A percentile compares a stretch with the other conserved stretches of the same genome.
These are phyloP conservation scores for Alternaria arbusti DNA, from an alignment of 2,329 filamentous ascomycete genomes.

Conservation along the genomic window DNA sequence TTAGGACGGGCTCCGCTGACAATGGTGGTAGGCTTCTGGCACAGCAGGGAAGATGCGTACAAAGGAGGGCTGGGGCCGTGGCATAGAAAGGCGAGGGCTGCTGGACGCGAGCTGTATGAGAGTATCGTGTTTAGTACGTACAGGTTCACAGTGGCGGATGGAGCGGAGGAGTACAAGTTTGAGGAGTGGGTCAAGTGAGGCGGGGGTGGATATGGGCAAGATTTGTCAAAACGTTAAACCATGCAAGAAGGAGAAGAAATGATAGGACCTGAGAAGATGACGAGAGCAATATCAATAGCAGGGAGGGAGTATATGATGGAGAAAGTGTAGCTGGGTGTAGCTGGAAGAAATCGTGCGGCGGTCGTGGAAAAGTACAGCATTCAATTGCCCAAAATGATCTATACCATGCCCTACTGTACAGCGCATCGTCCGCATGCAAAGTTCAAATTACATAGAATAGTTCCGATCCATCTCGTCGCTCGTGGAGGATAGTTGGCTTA, in stretches of 20 bases:
- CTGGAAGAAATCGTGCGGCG: background rate
- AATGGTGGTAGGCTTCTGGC: constrained; percentile 65
- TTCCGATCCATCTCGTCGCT: constrained; percentile 5
- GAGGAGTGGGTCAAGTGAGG: constrained; percentile 34
- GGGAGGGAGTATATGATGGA: background rate
- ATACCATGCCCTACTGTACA: constrained; percentile 47
- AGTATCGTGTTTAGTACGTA: constrained; percentile 50
- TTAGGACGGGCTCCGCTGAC: constrained; percentile 2
- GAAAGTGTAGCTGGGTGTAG: background rate
- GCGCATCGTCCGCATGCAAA: constrained; percentile 29
- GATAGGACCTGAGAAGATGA: background rate
- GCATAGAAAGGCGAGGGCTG: constrained; percentile 60
- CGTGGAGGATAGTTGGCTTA: constrained; percentile 23
- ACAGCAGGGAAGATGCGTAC: constrained; percentile 66
- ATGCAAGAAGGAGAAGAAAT: background rate
- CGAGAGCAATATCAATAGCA: background rate
- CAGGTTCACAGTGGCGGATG: constrained; percentile 69
- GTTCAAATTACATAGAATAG: constrained; percentile 22
- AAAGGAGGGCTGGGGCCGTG: constrained; percentile 64
- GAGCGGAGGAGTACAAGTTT: constrained; percentile 64
- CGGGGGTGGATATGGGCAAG: background rate
- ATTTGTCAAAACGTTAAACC: background rate
- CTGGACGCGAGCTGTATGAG: constrained; percentile 56
- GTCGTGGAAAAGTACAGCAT: constrained; percentile 30
- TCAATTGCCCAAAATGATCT: constrained; percentile 38